phyloP scores from a whole-genome alignment of 352 stramenopile species.

The Phytophthora quininea region DNA sequence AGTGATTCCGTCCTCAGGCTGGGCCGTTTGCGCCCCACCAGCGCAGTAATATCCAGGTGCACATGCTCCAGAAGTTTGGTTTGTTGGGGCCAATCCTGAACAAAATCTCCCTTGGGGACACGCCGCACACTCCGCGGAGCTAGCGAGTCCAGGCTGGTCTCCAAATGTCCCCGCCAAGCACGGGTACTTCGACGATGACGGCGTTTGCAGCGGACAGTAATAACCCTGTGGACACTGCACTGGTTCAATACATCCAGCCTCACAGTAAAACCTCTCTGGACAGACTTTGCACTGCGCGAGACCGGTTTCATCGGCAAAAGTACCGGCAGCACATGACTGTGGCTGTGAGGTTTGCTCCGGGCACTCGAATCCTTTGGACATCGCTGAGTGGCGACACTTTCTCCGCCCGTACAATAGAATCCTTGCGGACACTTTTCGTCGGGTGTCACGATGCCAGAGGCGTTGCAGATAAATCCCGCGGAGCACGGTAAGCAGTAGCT shows the following conservation, averaged over 20 bases:
- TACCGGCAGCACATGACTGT: conserved; percentile 61
- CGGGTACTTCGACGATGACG: conserved; percentile 49
- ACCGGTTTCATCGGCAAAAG: conserved; percentile 64
- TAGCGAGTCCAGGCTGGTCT: conserved; percentile 43
- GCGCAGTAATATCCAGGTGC: conserved; percentile 74
- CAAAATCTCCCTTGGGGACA: conserved; percentile 88
- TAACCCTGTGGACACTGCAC: conserved; percentile 66
- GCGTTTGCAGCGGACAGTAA: conserved; percentile 76
- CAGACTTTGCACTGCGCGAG: conserved; percentile 72
- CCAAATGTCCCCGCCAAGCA: conserved; percentile 72
- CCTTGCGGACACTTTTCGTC: conserved; percentile 55
- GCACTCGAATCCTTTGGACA: conserved; percentile 86
- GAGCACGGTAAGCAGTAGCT: conserved; percentile 76
- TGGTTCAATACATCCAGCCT: conserved; percentile 43
- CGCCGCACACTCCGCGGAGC: conserved; percentile 44
- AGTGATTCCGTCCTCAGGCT: conserved; percentile 49
- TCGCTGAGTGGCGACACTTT: conserved; percentile 49
- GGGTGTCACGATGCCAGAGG: conserved; percentile 55
- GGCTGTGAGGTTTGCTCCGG: conserved; percentile 60
- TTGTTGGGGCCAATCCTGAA: conserved; percentile 55
- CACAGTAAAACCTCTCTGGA: conserved; percentile 78
- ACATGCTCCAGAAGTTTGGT: conserved; percentile 62
- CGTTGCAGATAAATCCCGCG: conserved; percentile 62
- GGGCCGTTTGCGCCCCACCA: conserved; percentile 39
- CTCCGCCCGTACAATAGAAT: conserved; percentile 68